Evolutionary conservation across 306 rosid genomes (phyloP).

Genomic region (Clitoria ternatea): DNA sequence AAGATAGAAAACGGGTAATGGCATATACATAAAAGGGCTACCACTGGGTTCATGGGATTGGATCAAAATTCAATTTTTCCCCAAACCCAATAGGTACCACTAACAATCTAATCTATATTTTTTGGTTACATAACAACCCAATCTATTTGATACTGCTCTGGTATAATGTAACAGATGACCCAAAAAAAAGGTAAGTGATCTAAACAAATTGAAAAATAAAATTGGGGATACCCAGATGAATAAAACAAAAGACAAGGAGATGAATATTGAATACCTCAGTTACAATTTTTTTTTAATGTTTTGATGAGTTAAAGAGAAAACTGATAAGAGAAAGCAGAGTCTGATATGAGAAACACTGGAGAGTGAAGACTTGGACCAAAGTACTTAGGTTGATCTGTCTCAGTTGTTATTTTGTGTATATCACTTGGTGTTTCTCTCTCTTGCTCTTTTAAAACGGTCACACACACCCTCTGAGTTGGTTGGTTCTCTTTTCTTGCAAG

Average conservation of each 20-base stretch:
- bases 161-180: not conserved
- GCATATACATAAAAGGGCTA: not conserved
- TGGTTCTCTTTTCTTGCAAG: slow-evolving; percentile 13
- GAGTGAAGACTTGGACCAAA: slow-evolving; percentile 13
- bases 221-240: not conserved
- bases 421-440: slow-evolving; percentile 15
- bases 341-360: not conserved
- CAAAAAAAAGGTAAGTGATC: slow-evolving; percentile 27
- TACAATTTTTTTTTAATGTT: not conserved
- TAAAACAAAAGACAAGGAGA: not conserved
- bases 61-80: slow-evolving; percentile 15
- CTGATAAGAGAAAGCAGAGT: not conserved
- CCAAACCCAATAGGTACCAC: slow-evolving; percentile 6
- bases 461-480: not conserved
- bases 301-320: not conserved
- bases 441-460: slow-evolving; percentile 32
- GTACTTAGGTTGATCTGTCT: slow-evolving; percentile 18
- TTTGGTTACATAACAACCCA: too few relatives aligned
- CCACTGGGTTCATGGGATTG: not conserved
- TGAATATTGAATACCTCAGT: slow-evolving; percentile 28
- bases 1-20: slow-evolving; percentile 11
- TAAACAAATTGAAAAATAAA: not conserved
- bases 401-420: not conserved
- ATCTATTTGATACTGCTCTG: not conserved
- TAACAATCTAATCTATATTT: too few relatives aligned